phyloP scores from a whole-genome alignment of 495 filamentous ascomycete species.

The Penicillium antarcticum region DNA sequence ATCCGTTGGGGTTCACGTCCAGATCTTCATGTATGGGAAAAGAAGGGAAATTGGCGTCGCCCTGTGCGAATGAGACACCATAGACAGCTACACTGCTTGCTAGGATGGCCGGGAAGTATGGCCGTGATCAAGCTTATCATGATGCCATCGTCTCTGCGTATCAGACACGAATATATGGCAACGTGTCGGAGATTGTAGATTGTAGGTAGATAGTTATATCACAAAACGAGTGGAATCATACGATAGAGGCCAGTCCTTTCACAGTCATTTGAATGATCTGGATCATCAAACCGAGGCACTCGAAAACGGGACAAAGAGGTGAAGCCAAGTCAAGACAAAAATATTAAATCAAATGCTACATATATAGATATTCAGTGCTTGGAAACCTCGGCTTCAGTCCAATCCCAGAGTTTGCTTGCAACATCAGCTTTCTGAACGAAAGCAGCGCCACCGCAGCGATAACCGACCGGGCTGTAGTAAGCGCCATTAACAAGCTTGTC shows the following conservation, averaged over 20 bases:
- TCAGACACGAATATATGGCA: neutral
- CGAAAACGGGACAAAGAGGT: too few species aligned
- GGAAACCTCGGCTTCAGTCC: conserved; percentile 55
- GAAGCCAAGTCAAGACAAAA: too few species aligned
- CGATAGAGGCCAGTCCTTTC: too few species aligned
- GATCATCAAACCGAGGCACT: too few species aligned
- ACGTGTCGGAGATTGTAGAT: neutral
- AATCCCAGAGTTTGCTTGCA: conserved; percentile 57
- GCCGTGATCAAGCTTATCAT: conserved; percentile 19
- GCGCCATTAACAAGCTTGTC: conserved; percentile 44
- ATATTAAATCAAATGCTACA: too few species aligned
- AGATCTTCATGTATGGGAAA: conserved; percentile 55
- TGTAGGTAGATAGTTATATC: neutral
- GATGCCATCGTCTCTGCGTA: conserved; percentile 16
- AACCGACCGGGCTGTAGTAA: conserved; percentile 58
- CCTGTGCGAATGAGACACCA: conserved; percentile 55
- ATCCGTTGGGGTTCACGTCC: conserved; percentile 49
- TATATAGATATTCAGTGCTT: neutral
- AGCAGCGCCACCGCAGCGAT: conserved; percentile 29
- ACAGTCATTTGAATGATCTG: too few species aligned
- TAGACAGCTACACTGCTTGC: conserved; percentile 54
- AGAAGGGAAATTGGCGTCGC: conserved; percentile 46
- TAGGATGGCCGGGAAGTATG: conserved; percentile 38
- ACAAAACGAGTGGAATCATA: too few species aligned
- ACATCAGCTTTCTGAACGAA: conserved; percentile 45